A percentile compares a stretch with the other conserved stretches of the same genome.
phyloP scores from a whole-genome alignment of 495 filamentous ascomycete genomes.

The Talaromyces adpressus region DNA sequence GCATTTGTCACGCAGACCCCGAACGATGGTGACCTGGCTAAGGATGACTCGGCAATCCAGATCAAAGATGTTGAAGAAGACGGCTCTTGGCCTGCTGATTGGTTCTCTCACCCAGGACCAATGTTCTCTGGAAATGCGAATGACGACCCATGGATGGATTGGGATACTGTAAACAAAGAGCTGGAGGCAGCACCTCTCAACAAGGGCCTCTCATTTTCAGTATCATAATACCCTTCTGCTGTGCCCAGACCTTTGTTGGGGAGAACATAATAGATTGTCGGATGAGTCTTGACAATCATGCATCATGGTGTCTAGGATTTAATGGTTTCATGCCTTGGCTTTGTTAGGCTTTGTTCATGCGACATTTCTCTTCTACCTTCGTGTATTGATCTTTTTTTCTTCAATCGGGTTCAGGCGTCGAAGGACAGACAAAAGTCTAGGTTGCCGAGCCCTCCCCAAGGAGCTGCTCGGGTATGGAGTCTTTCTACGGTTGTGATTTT shows the following conservation, averaged over 20 bases:
- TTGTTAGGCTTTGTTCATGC: background rate
- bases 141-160: constrained; percentile 26
- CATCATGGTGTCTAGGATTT: background rate
- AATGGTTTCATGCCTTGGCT: background rate
- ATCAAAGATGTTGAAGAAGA: constrained; percentile 16
- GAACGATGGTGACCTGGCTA: constrained; percentile 21
- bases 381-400: constrained; percentile 1
- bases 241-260: background rate
- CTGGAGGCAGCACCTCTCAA: background rate
- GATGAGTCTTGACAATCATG: background rate
- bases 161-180: constrained; percentile 20
- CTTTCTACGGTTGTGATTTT: background rate
- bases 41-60: constrained; percentile 17
- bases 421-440: constrained; percentile 1
- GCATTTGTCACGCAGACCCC: constrained; percentile 30
- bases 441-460: background rate
- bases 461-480: background rate
- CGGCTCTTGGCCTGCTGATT: constrained; percentile 26
- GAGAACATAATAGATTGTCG: background rate
- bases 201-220: constrained; percentile 1
- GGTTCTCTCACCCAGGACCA: constrained; percentile 23
- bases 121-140: constrained; percentile 17
- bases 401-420: background rate
- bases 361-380: background rate
- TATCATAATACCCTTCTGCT: constrained; percentile 1